phyloP scores from a whole-genome alignment of 192 early-diverging fungal species.

The Hyaloraphidium curvatum region DNA sequence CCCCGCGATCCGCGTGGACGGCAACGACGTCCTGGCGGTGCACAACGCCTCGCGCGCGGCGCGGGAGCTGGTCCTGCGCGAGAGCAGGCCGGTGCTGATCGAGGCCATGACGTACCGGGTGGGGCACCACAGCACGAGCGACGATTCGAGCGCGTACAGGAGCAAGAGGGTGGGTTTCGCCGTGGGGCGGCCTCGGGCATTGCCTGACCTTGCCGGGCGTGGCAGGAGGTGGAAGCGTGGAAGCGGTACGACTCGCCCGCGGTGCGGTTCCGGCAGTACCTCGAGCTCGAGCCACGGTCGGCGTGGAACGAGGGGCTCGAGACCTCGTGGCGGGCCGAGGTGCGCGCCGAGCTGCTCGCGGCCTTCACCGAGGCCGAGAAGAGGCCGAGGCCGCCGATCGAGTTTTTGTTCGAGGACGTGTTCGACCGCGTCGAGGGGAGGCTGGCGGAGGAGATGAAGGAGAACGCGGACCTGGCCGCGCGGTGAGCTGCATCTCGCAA shows the following conservation, averaged over 20 bases:
- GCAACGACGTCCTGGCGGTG: conserved; percentile 92
- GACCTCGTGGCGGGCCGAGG: no score
- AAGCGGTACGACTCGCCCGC: conserved; percentile 74
- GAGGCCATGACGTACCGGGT: conserved; percentile 98
- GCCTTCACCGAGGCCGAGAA: not conserved
- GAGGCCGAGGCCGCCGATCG: not conserved
- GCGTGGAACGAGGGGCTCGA: conserved; percentile 45
- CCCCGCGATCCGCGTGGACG: conserved; percentile 89
- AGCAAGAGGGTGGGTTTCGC: conserved; percentile 32
- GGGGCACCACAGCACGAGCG: conserved; percentile 92
- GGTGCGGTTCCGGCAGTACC: conserved; percentile 70
- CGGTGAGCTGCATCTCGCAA: no score
- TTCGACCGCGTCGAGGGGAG: not conserved
- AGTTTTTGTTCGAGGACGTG: conserved; percentile 1
- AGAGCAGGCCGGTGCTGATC: conserved; percentile 76
- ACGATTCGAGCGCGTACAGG: conserved; percentile 91
- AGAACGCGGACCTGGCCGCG: no score
- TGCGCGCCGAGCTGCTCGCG: not conserved
- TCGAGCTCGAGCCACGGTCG: conserved; percentile 76
- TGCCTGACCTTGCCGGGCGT: not conserved
- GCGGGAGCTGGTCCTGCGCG: conserved; percentile 55
- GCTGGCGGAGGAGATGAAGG: not conserved
- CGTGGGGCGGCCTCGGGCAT: not conserved
- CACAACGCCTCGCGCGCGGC: conserved; percentile 80
- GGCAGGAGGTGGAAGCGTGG: conserved; percentile 72